Evolutionary conservation across 306 rosid species (phyloP).

Genomic region (Arachis hypogaea): DNA sequence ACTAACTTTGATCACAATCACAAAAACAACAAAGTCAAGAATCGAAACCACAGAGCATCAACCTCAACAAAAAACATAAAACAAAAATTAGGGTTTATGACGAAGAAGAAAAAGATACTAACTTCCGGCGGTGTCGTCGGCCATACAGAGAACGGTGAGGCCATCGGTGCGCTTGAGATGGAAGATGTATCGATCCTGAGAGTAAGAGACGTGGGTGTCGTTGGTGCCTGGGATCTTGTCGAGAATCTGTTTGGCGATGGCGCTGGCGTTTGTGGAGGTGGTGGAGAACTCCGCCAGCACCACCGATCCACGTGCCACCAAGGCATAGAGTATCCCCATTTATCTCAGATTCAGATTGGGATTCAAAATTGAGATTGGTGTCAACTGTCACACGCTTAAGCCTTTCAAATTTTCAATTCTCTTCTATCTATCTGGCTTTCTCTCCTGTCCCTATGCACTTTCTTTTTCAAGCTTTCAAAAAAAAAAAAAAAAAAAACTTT

Average conservation of each 20-base stretch:
- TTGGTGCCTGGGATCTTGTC: conserved; percentile 82
- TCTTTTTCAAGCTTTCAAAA: no score
- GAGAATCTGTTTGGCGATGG: conserved; percentile 76
- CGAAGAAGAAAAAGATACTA: conserved; percentile 15
- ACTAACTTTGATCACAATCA: not conserved
- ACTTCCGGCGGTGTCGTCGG: conserved; percentile 92
- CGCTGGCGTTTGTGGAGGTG: conserved; percentile 84
- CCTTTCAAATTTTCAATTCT: not conserved
- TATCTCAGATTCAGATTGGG: not conserved
- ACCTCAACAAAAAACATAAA: not conserved
- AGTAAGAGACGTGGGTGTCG: conserved; percentile 84
- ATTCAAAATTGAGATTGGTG: not conserved
- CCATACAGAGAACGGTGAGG: conserved; percentile 98
- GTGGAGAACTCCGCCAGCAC: conserved; percentile 79
- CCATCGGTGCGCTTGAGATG: conserved; percentile 97
- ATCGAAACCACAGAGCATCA: not conserved
- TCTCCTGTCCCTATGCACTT: no score
- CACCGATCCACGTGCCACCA: conserved; percentile 94
- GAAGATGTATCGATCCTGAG: conserved; percentile 91
- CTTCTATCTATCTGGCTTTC: no score
- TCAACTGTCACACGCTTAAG: not conserved
- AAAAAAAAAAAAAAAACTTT: no score
- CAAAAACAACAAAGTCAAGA: not conserved
- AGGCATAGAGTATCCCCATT: conserved; percentile 85
- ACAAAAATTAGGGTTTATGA: not conserved